phyloP scores from a whole-genome alignment of 2,329 filamentous ascomycete species.

The Penicillium sp. region DNA sequence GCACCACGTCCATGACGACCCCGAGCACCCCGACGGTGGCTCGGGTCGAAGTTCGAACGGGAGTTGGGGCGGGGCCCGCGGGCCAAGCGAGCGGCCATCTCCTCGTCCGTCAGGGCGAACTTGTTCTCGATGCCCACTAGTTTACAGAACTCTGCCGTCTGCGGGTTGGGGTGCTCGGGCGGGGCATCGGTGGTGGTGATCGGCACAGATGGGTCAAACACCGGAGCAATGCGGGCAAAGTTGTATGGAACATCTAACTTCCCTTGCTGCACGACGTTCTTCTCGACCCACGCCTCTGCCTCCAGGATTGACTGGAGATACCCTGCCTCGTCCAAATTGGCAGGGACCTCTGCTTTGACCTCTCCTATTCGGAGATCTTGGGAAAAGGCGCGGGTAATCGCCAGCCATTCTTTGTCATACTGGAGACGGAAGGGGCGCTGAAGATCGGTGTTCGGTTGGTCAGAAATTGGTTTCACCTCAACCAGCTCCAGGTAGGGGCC shows the following conservation, averaged over 20 bases:
- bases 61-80: slow-evolving; percentile 53
- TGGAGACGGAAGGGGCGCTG: slow-evolving; percentile 60
- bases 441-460: slow-evolving; percentile 16
- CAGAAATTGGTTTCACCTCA: slow-evolving; percentile 56
- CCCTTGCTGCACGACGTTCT: slow-evolving; percentile 64
- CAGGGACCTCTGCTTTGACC: slow-evolving; percentile 52
- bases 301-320: slow-evolving; percentile 68
- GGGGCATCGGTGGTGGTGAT: slow-evolving; percentile 62
- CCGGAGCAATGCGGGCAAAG: slow-evolving; percentile 73
- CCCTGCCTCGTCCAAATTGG: slow-evolving; percentile 65
- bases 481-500: slow-evolving; percentile 76
- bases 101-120: slow-evolving; percentile 71
- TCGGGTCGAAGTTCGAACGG: slow-evolving; percentile 3
- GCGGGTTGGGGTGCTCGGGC: slow-evolving; percentile 79
- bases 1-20: slow-evolving; percentile 20
- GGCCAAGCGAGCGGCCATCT: slow-evolving; percentile 60
- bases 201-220: slow-evolving; percentile 60
- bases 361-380: slow-evolving; percentile 64
- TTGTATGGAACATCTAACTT: slow-evolving; percentile 72
- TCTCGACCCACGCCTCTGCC: slow-evolving; percentile 76
- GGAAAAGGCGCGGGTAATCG: slow-evolving; percentile 83
- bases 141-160: slow-evolving; percentile 79
- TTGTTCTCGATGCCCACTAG: slow-evolving; percentile 74
- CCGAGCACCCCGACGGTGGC: not conserved
- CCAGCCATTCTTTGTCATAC: slow-evolving; percentile 94